Evolutionary conservation across 208 protist species (phyloP), one percentile per base, ranked within the genome.

Genomic region (Wallacemonas rigidus): DNA sequence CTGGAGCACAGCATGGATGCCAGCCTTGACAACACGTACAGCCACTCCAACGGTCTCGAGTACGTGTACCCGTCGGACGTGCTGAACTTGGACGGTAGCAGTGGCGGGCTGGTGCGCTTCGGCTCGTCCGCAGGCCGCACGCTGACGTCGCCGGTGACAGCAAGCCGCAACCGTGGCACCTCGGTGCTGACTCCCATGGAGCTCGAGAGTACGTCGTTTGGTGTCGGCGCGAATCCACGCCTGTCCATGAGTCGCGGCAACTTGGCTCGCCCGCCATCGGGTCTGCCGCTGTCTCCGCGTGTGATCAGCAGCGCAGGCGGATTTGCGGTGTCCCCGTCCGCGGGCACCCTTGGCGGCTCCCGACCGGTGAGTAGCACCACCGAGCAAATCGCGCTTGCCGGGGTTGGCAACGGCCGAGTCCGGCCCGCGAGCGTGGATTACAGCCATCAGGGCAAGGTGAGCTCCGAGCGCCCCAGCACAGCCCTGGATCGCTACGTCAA

Each of bases 401-500:
- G 6, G 3, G 38, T 39, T 39, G 14, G 40, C 48, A 43, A 47
- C 2, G 50, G 43, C 45, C 82, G 80, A 39, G 67, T 79, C 50
- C 86, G 82, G 4, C 70, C 85, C 7, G 74, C 79, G 11, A 96
- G 87, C 56, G 86, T 95, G 39, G 92, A 96, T 65, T 82, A 88
- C 70, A 81, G 77, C 40, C 81, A 91, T 61, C 85, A 89, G 63
- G 83, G 75, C 58, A 93, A 91, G 74, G 76, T 93, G 26, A 87
- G 67, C 62, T 77, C 85, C 40, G 76, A 88, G 35, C 75, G 74
- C 38, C 92, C 89, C 65, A 74, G 73, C 54, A 88, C 85, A n/a
- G 75, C 86, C 47, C 80, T 96, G 12, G 92, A 96, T 80, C 87
- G 89, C 62, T 95, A 87, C 75, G 89, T 96, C 26, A 93, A 93